phyloP scores from a whole-genome alignment of 805 yeast genomes.

The Brettanomyces bruxellensis region DNA sequence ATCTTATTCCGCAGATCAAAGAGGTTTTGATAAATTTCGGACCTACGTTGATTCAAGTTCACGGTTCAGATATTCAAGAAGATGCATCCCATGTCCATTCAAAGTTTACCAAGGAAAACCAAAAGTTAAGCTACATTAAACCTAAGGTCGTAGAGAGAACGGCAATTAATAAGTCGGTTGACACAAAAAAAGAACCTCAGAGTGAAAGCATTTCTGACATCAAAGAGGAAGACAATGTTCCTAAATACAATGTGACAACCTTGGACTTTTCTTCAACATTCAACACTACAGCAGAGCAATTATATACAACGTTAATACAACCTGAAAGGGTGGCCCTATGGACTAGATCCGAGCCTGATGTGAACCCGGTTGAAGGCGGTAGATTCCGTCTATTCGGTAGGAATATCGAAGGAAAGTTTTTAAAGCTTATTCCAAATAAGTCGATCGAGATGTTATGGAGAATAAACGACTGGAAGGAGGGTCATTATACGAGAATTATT shows the following conservation, averaged over 20 bases:
- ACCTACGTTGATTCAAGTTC: constrained; percentile 58
- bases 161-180: constrained; percentile 13
- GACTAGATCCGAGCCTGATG: constrained; percentile 66
- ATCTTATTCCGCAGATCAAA: constrained; percentile 66
- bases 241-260: constrained; percentile 74
- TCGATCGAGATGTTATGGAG: constrained; percentile 77
- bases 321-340: constrained; percentile 80
- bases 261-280: constrained; percentile 71
- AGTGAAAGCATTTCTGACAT: constrained; percentile 7
- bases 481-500: constrained; percentile 63
- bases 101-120: constrained; percentile 43
- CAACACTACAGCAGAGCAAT: constrained; percentile 80
- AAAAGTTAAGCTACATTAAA: constrained; percentile 22
- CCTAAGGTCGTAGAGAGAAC: constrained; percentile 22
- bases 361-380: constrained; percentile 53
- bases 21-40: constrained; percentile 58
- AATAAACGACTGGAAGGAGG: constrained; percentile 79
- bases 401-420: constrained; percentile 64
- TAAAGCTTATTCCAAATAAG: constrained; percentile 48
- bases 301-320: constrained; percentile 69
- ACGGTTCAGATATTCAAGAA: constrained; percentile 85
- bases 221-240: constrained; percentile 23
- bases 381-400: constrained; percentile 78
- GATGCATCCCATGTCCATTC: constrained; percentile 58
- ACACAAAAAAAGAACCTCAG: constrained; percentile 1